Evolutionary conservation across 345 rosid species (phyloP), one percentile per base, ranked within the genome.

Genomic region (Ceriops tagal): DNA sequence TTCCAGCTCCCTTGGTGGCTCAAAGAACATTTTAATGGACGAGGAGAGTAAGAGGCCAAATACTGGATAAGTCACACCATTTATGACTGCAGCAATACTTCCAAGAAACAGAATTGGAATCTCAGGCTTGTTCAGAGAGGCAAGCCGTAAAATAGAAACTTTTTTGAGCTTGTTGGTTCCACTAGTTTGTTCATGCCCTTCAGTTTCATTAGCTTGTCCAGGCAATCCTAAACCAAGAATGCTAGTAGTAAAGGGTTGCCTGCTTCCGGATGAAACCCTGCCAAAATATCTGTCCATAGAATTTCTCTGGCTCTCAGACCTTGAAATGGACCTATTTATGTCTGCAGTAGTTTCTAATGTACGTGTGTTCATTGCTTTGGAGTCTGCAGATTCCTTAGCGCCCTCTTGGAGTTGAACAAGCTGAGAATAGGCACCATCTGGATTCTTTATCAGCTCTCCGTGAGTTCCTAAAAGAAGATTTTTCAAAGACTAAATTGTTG

Each of bases 381-480:
- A 57, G 8, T 53, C 77, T 76, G 74, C 87, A 18, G 70, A 61
- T 43, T 75, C 84, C 6, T 72, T 81, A 58, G 81, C 72, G 55
- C 90, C 93, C 73, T 83, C 86, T 86, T 92, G 98, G 52, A 90
- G 83, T 43, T 84, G 87, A 68, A 92, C 68, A 9, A 92, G 84
- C 77, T 90, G 96, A 10, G 90, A 83, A 77, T 90, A 90, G 11
- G 87, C 87, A 32, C 98, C 98, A 0, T 83, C 86, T 0, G 90
- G 88, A 78, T 90, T 76, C 56, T 59, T 71, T 60, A 83, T 87
- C 82, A 92, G 74, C 67, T 82, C 90, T 37, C 83, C 89, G 39
- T 84, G 96, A 68, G 83, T 81, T 20, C 90, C 96, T 85, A 55
- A 64, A 61, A 69, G 66, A 52, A 16, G 13, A 65, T 28, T 66